phyloP scores from a whole-genome alignment of 805 yeast species.

The Yarrowia bubula region DNA sequence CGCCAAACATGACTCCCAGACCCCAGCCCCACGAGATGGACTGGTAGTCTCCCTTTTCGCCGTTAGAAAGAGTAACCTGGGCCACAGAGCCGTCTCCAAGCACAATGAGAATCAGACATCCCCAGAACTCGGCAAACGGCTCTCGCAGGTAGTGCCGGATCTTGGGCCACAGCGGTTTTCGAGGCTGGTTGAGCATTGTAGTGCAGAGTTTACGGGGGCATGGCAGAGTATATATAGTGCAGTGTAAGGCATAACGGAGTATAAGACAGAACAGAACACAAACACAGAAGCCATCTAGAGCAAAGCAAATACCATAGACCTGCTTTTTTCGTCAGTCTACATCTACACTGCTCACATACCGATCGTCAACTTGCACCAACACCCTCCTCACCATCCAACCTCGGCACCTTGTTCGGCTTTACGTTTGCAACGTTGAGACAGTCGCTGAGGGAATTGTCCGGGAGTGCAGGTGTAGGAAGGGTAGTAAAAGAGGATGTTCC shows the following conservation, averaged over 20 bases:
- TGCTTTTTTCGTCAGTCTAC: too few relatives aligned
- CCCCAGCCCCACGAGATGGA: constrained; percentile 53
- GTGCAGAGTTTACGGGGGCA: too few relatives aligned
- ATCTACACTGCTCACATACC: too few relatives aligned
- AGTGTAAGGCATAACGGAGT: too few relatives aligned
- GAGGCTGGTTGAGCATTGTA: constrained; percentile 9
- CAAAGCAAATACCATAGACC: too few relatives aligned
- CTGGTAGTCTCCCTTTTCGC: constrained; percentile 44
- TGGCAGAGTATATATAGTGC: not conserved
- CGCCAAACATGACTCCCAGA: constrained; percentile 53
- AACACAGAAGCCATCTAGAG: too few relatives aligned
- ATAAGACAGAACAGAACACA: too few relatives aligned
- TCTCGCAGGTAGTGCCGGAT: constrained; percentile 43
- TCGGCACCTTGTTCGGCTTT: not conserved
- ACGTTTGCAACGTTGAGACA: constrained; percentile 7
- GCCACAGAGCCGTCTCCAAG: constrained; percentile 52
- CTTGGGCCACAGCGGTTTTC: constrained; percentile 17
- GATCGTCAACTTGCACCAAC: too few relatives aligned
- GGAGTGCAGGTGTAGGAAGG: not conserved
- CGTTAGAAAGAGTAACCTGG: constrained; percentile 45
- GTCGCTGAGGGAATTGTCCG: constrained; percentile 11
- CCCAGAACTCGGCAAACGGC: constrained; percentile 53
- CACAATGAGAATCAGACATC: constrained; percentile 48
- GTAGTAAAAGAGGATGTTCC: too few relatives aligned
- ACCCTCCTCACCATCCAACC: too few relatives aligned